Evolutionary conservation across 169 alveolate genomes (phyloP).

Genomic region (Sarcocystis neurona): DNA sequence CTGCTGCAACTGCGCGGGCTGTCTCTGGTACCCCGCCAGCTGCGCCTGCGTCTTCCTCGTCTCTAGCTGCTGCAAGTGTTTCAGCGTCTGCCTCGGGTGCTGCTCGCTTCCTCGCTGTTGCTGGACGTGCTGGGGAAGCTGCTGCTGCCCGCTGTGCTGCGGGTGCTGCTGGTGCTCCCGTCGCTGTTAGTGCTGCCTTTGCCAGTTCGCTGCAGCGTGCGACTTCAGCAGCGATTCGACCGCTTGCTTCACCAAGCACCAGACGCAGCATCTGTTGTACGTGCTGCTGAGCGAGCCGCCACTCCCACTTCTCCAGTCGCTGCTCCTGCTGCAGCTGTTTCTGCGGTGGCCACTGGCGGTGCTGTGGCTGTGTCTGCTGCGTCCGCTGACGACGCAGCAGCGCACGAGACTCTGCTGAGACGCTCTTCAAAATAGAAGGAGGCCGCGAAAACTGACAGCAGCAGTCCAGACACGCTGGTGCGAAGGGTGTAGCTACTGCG

Average conservation of each 20-base stretch:
- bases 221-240: background rate
- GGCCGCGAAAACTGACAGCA: no score
- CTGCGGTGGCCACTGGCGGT: background rate
- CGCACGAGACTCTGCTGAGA: no score
- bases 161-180: background rate
- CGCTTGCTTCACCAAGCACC: background rate
- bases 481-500: no score
- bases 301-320: slow-evolving; percentile 16
- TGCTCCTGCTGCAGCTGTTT: no score
- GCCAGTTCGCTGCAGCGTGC: background rate
- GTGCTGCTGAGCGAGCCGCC: background rate
- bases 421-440: no score
- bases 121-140: background rate
- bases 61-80: background rate
- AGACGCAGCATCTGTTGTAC: background rate
- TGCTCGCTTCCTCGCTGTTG: background rate
- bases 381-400: no score
- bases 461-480: no score
- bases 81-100: background rate
- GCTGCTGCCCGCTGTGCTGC: background rate
- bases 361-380: background rate
- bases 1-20: background rate
- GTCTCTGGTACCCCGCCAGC: background rate
- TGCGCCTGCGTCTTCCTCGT: background rate
- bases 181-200: background rate